phyloP scores from a whole-genome alignment of 2,329 filamentous ascomycete genomes.

The Pestalotiopsis sp. region DNA sequence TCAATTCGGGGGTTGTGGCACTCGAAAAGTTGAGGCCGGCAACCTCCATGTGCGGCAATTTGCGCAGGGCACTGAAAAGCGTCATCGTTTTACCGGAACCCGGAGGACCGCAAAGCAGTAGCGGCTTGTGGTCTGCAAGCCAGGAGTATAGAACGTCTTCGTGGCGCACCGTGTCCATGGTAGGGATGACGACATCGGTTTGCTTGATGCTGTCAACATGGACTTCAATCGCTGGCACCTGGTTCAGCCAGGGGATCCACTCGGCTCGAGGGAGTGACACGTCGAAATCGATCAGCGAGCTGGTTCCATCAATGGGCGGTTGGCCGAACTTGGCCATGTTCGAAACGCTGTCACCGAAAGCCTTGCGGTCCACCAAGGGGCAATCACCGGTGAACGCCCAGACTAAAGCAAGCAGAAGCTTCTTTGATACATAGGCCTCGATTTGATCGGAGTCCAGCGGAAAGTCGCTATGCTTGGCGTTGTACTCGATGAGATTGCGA shows the following conservation, averaged over 20 bases:
- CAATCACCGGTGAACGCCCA: conserved; percentile 98
- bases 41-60: conserved; percentile 98
- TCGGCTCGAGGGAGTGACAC: conserved; percentile 84
- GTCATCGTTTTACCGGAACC: conserved; percentile 99
- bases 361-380: conserved; percentile 82
- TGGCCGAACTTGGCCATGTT: conserved; percentile 84
- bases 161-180: conserved; percentile 93
- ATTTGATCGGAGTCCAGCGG: conserved; percentile 88
- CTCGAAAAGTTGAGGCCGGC: conserved; percentile 99
- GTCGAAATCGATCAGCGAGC: conserved; percentile 94
- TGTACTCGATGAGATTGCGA: conserved; percentile 92
- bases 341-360: conserved; percentile 83
- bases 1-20: conserved; percentile 93
- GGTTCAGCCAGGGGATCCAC: conserved; percentile 92
- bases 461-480: conserved; percentile 91
- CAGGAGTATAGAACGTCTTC: conserved; percentile 99
- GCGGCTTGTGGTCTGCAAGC: conserved; percentile 97
- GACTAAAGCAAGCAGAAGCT: conserved; percentile 86
- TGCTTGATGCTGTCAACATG: conserved; percentile 98
- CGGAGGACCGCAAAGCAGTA: conserved; percentile 93
- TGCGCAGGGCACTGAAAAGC: conserved; percentile 93
- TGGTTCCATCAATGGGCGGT: conserved; percentile 74
- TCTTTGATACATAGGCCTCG: conserved; percentile 89
- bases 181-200: conserved; percentile 98
- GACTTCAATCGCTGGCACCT: conserved; percentile 92